These are phyloP conservation scores for Rhynchospora breviuscula DNA, from an alignment of 176 grass and related monocot genomes.

Conservation along the genomic window DNA sequence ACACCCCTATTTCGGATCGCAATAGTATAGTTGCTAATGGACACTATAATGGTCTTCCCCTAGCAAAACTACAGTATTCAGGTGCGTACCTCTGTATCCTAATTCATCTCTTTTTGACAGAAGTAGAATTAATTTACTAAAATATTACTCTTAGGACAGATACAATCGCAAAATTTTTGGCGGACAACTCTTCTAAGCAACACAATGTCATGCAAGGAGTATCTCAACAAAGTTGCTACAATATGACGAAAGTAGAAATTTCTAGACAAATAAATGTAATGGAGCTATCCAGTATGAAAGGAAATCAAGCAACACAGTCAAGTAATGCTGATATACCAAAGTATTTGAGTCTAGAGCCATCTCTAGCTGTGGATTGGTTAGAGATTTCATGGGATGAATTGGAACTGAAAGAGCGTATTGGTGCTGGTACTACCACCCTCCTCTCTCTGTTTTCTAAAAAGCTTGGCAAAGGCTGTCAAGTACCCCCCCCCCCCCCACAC, in stretches of 20 bases:
- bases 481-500: neutral
- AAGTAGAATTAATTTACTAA: neutral
- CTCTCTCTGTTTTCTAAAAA: neutral
- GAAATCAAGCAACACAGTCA: conserved; percentile 23
- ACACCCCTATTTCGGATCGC: conserved; percentile 24
- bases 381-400: conserved; percentile 97
- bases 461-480: no score
- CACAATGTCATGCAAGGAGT: conserved; percentile 22
- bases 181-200: neutral
- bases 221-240: conserved; percentile 21
- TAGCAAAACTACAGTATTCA: conserved; percentile 31
- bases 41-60: conserved; percentile 15
- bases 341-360: conserved; percentile 45
- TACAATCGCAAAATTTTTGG: conserved; percentile 28
- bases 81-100: conserved; percentile 1
- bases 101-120: neutral
- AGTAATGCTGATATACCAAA: conserved; percentile 11
- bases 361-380: conserved; percentile 64
- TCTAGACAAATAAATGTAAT: conserved; percentile 24
- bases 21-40: conserved; percentile 28
- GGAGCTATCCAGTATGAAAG: conserved; percentile 7
- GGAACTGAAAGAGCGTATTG: conserved; percentile 80
- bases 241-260: conserved; percentile 21
- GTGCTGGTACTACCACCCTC: conserved; percentile 56
- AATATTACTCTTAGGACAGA: neutral